Base-by-base conservation (phyloP, 805 yeast genomes). In the Hanseniaspora lindneri region DNA sequence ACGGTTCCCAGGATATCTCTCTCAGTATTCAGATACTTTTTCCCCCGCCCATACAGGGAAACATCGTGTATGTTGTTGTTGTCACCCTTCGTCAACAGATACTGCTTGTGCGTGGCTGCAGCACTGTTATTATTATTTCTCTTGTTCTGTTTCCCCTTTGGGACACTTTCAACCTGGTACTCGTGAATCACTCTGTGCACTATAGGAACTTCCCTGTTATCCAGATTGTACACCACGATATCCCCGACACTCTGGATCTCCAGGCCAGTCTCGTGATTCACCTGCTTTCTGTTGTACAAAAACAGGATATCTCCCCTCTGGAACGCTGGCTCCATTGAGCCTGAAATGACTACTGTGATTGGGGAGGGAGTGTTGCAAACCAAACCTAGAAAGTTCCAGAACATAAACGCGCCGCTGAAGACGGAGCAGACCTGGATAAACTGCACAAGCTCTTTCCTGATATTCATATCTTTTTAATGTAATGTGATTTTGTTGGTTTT, bases 261-360 rank as follows among this genome's bases (percentile, higher is more conserved):
- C 20, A 42, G 17, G 10, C 37, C 39, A 2, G 25, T 25, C 8
- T 34, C 25, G 3, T 24, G 27, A 23, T 42, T 42, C n/a, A 16
- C 20, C 19, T 66, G 59, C 49, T 81, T 78, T 55, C 96, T 72
- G 65, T 92, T 92, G 95, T 95, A 88, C 50, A 92, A 69, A 58
- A 92, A 80, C 53, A 92, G 67, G 16, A 92, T 80, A 62, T 92
- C 98, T 44, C 98, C 98, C 66, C 98, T 76, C 66, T 92, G 96
- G 73, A 92, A 92, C 1, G 98, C 98, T 2, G 98, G 98, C 63
- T 92, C 98, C 98, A 92, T 92, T 2, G 97, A 89, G 5, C 98
- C 98, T 1, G 97, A 87, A 42, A 92, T 74, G 9, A 92, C 98
- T 25, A 92, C 98, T 19, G 92, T 98, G 21, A 92, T 77, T 19